Conservation (phyloP, 2,329 filamentous ascomycete genomes). For the Acephala macrosclerotiorum region DNA sequence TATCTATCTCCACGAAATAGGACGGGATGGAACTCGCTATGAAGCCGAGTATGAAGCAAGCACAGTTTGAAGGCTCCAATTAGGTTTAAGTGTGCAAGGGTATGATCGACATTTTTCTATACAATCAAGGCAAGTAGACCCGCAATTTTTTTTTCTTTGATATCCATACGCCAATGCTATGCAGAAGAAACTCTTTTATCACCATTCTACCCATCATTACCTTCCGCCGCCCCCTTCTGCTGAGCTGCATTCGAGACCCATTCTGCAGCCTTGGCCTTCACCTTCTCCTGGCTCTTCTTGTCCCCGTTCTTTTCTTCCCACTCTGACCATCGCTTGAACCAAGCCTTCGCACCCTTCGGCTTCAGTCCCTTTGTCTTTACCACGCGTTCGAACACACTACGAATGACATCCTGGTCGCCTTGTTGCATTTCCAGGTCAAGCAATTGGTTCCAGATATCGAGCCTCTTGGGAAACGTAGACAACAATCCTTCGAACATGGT, state of each 20-base stretch:
- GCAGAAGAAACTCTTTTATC: conserved; percentile 1
- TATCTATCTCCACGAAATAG: conserved; percentile 23
- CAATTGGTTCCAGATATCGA: conserved; percentile 92
- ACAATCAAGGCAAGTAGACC: not conserved
- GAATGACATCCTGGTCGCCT: conserved; percentile 63
- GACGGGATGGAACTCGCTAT: not conserved
- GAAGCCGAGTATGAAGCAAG: not conserved
- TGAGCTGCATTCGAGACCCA: conserved; percentile 65
- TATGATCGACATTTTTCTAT: not conserved
- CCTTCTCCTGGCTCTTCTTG: conserved; percentile 72
- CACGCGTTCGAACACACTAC: conserved; percentile 85
- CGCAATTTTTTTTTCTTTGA: not conserved
- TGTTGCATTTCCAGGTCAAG: conserved; percentile 81
- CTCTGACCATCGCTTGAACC: conserved; percentile 91
- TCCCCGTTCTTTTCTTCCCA: conserved; percentile 83
- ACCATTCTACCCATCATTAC: conserved; percentile 11
- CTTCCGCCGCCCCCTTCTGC: conserved; percentile 43
- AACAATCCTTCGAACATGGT: conserved; percentile 94
- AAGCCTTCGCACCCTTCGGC: conserved; percentile 80
- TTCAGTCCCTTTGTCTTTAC: conserved; percentile 75
- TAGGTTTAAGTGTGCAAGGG: not conserved
- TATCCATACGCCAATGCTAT: conserved; percentile 26
- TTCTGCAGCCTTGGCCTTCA: conserved; percentile 73
- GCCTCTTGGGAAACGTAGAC: conserved; percentile 84
- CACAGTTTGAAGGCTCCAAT: not conserved